Evolutionary conservation across 2,329 filamentous ascomycete genomes (phyloP), one percentile per base, ranked within the genome.

Genomic region (Plectosphaerella sp.): DNA sequence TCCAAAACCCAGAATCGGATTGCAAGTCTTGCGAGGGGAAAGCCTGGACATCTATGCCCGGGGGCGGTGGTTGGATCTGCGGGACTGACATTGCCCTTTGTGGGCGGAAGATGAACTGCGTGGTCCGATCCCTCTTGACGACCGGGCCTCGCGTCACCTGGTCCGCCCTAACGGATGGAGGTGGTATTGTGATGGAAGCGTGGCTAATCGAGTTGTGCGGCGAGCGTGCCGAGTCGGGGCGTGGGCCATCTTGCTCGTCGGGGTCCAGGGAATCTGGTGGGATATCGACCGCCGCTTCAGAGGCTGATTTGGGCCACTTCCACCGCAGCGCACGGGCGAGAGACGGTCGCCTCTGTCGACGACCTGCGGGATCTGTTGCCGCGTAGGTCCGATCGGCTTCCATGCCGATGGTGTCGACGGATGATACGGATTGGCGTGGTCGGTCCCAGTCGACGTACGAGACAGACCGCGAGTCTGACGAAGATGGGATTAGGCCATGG

Each of bases 401-500:
- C n/a, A 43, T 12, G 41, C 41, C 41, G 4, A 43, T 20, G n/a
- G 41, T 20, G 16, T 18, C 18, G 10, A 20, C 11, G 9, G 41
- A 43, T 10, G 47, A 48, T 7, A 48, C 24, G 35, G 47, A 48
- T 20, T 28, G 36, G 9, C 54, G 55, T n/a, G 35, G 52, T 5
- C 49, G 49, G n/a, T 57, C 55, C 3, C 51, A 36, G 3, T 57
- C 55, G n/a, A 51, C 52, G 20, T 45, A 45, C 7, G 55, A 57
- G 18, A 61, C 54, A 5, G 41, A 18, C 4, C 59, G 58, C 3
- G 63, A 64, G 15, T 41, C 58, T 1, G 63, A 62, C 2, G 63
- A 60, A 1, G 64, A 65, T 1, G 65, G 57, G 2, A 71, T 60
- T 1, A 71, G 54, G 1, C 68, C 68, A 42, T 71, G 62, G 22